phyloP scores from a whole-genome alignment of 208 protist genomes.

The Borovskyia barvae region DNA sequence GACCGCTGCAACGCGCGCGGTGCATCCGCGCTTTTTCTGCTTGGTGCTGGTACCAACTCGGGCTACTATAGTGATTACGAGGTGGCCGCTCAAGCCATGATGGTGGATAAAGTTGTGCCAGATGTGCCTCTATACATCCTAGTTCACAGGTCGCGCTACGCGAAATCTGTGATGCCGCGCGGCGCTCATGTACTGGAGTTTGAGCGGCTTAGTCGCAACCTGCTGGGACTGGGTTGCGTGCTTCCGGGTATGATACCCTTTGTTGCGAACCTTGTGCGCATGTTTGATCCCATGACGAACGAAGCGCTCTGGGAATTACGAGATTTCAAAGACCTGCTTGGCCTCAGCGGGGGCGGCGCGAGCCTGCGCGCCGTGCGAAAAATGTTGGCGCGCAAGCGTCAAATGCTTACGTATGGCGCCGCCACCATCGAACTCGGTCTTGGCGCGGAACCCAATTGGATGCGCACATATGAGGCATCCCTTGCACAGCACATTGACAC shows the following conservation, averaged over 20 bases:
- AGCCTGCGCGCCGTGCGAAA: constrained; percentile 24
- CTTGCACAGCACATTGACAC: constrained; percentile 34
- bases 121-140: constrained; percentile 30
- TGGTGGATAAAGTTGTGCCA: constrained; percentile 14
- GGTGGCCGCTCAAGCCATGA: constrained; percentile 24
- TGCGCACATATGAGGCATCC: constrained; percentile 38
- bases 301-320: constrained; percentile 24
- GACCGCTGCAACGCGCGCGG: constrained; percentile 41
- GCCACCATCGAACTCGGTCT: constrained; percentile 14
- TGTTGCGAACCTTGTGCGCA: constrained; percentile 32
- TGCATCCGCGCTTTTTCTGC: constrained; percentile 35
- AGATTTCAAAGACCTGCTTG: constrained; percentile 39
- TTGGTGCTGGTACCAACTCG: constrained; percentile 30
- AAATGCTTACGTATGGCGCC: constrained; percentile 34
- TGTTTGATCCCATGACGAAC: constrained; percentile 33
- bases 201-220: constrained; percentile 40
- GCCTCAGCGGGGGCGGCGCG: constrained; percentile 20
- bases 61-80: constrained; percentile 44
- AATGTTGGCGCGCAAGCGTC: constrained; percentile 29
- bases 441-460: constrained; percentile 28
- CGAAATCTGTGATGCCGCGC: constrained; percentile 31
- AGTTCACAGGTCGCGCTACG: constrained; percentile 41
- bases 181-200: constrained; percentile 29
- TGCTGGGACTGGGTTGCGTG: constrained; percentile 34
- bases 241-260: constrained; percentile 34